Base-by-base conservation (phyloP, 148 eudicot species). In the Beta vulgaris region DNA sequence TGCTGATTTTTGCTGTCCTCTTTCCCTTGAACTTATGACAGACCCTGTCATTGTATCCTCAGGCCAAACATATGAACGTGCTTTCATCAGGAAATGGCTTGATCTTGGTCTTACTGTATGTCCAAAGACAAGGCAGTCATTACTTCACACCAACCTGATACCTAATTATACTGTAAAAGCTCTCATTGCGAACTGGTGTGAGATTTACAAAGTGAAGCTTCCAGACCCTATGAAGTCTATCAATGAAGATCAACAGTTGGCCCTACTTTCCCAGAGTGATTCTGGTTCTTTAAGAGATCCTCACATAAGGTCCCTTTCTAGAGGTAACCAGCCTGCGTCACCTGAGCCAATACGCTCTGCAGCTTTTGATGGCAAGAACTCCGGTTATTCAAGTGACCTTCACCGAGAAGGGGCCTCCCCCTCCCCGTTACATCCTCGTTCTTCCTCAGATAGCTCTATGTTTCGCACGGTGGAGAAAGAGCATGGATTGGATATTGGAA, bases 21-120 rank as follows among this genome's bases (percentile, higher is more conserved):
- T 95, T 31, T 92, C 98, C 66, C 92, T 95, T 57, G 97, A 95
- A 77, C 88, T 95, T 78, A 95, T 95, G 97, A 89, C 93, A 18
- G 98, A 95, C 82, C 98, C 97, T 37, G 98, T 95, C 29, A 95
- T 95, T 81, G 91, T 95, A 61, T 91, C 96, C 42, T 95, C 97
- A 32, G 98, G 98, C 34, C 98, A 95, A 79, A 95, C 98, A 13
- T 89, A 91, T 74, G 96, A 95, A 83, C 91, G 98, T 28, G 92
- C 86, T 81, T 92, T 83, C 80, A 92, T 95, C 61, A 81, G 88
- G 78, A 85, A 86, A 58, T 95, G 98, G 98, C 90, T 95, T 79
- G 98, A 92, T 72, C 96, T 90, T 73, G 98, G 97, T 55, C 93
- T 92, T 66, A 87, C 86, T 73, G 93, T 92, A 69, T 95, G 98